Evolutionary conservation across 208 protist species (phyloP).

Genomic region (Wallacemonas sp.): DNA sequence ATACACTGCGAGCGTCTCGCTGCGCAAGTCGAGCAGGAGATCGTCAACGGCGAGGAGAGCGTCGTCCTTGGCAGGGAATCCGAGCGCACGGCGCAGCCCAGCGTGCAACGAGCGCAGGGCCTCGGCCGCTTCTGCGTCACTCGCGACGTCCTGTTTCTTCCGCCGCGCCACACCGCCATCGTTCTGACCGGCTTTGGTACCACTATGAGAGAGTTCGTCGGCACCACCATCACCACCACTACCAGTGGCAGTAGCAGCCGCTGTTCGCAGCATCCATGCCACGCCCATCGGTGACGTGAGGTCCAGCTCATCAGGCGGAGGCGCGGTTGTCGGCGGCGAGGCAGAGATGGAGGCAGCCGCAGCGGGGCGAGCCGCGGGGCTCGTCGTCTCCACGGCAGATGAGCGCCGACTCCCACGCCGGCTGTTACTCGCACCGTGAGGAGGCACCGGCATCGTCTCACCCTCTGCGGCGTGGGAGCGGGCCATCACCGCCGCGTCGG

Average conservation of each 20-base stretch:
- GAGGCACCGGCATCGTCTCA: background rate
- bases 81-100: slow-evolving; percentile 34
- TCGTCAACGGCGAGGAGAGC: slow-evolving; percentile 7
- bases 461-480: background rate
- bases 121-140: background rate
- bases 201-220: too few relatives aligned
- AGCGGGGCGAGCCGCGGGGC: too few relatives aligned
- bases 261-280: background rate
- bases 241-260: too few relatives aligned
- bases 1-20: background rate
- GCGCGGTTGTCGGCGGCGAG: background rate
- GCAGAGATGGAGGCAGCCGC: background rate
- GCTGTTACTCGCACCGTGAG: background rate
- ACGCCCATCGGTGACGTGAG: background rate
- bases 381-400: background rate
- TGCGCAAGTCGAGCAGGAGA: slow-evolving; percentile 3
- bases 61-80: slow-evolving; percentile 21
- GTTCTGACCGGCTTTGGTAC: too few relatives aligned
- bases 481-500: background rate
- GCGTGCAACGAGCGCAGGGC: slow-evolving; percentile 23
- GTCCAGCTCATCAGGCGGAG: background rate
- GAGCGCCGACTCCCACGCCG: background rate
- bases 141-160: too few relatives aligned
- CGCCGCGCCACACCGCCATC: too few relatives aligned
- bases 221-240: too few relatives aligned